phyloP scores from a whole-genome alignment of 2,329 filamentous ascomycete species.

The Dryadomyces quercivorus region DNA sequence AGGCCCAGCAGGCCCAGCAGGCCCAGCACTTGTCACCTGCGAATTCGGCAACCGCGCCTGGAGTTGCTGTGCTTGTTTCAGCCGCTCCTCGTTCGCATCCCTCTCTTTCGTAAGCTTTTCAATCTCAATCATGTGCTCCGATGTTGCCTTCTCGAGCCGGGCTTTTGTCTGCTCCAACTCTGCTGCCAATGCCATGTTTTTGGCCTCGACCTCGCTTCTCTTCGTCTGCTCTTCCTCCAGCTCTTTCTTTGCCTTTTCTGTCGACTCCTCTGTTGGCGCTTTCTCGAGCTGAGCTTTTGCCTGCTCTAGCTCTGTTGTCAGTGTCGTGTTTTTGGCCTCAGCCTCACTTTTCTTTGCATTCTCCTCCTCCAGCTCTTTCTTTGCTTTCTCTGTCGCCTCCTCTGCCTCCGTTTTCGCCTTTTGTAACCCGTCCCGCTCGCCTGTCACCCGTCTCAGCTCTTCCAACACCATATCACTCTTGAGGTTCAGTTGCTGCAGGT shows the following conservation, averaged over 20 bases:
- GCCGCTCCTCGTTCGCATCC: constrained; percentile 18
- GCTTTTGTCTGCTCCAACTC: constrained; percentile 56
- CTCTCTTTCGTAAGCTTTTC: constrained; percentile 20
- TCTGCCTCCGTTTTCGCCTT: constrained; percentile 60
- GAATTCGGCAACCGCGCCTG: constrained; percentile 13
- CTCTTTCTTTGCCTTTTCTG: not conserved
- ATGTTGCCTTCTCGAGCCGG: constrained; percentile 29
- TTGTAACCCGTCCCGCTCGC: constrained; percentile 69
- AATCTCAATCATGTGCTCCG: constrained; percentile 32
- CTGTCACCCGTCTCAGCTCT: constrained; percentile 76
- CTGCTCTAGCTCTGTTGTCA: constrained; percentile 29
- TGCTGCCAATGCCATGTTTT: constrained; percentile 52
- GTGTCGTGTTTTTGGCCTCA: constrained; percentile 14
- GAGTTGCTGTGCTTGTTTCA: constrained; percentile 17
- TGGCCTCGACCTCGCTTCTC: constrained; percentile 55
- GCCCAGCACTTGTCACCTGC: constrained; percentile 22
- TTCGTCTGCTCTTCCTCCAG: constrained; percentile 39
- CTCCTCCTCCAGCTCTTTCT: constrained; percentile 33
- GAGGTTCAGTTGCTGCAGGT: constrained; percentile 72
- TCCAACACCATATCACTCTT: constrained; percentile 91
- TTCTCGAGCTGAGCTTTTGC: constrained; percentile 57
- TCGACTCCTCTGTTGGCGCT: constrained; percentile 47
- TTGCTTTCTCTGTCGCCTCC: not conserved
- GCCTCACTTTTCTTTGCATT: constrained; percentile 21
- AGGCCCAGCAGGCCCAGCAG: constrained; percentile 12